Evolutionary conservation across 805 yeast species (phyloP), one percentile per base, ranked within the genome.

Genomic region (Metschnikowia corniflorae): DNA sequence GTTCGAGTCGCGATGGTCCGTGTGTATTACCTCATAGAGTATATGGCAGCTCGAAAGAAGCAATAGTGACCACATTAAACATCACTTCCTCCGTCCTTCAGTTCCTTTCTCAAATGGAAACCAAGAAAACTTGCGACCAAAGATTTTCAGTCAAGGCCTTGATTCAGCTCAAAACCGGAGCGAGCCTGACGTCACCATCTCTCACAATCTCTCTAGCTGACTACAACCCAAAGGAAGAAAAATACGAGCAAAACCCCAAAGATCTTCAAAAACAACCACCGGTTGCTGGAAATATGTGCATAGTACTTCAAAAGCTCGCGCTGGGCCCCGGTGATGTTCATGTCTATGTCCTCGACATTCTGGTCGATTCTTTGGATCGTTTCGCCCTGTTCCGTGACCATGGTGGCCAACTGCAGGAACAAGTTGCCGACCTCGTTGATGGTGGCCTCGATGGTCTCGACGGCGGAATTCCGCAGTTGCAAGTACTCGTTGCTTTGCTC

Each of bases 301-400:
- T 83, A 93, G 61, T 89, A 93, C 60, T 88, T 91, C 49, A 91
- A 67, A 47, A 93, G 71, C 58, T 93, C 97, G 43, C 97, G 68
- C 58, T 93, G 97, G 0, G 98, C 98, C 2, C 97, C 97, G 18
- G 75, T 66, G 12, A 93, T 89, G 58, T 89, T 93, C 56, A 91
- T 58, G 51, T 86, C 79, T 36, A 91, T 87, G 54, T 93, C 97
- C 50, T 89, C 96, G 6, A 95, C 95, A 55, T 93, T 89, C 38
- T 80, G 86, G 62, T 93, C 98, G 46, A 93, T 93, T 55, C 97
- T 71, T 60, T 91, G 97, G 39, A 93, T 91, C 12, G 84, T 85
- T 52, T 93, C 98, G 26, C 97, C 91, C 63, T 93, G 98, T 60
- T 93, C 97, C 44, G 86, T 88, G 6, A 93, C 97, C 97, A 93